Base-by-base conservation (phyloP, 495 filamentous ascomycete species). In the Neurospora tetrasperma region DNA sequence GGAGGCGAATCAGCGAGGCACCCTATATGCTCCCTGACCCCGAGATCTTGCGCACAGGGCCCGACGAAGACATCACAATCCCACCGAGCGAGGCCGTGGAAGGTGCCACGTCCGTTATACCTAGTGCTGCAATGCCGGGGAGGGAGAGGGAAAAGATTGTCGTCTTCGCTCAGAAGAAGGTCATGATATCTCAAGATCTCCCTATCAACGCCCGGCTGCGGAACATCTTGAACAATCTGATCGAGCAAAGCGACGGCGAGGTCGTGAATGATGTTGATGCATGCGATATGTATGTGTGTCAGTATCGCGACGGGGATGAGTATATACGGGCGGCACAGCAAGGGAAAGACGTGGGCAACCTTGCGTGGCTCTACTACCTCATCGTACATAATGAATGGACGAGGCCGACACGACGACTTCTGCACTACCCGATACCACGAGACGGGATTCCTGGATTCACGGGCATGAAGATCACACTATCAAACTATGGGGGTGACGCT, bases 401-500 rank as follows among this genome's bases (percentile, higher is more conserved):
- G 3, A 92, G 89, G 18, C 94, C 96, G 8, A 82, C 93, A 72
- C 86, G 88, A 23, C 88, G 93, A 70, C 84, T 98, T 8, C 84
- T 99, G 27, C 96, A 98, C 78, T 99, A 98, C 77, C 96, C 96
- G 3, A 77, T 96, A 48, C 90, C 93, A 35, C 87, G 86, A 41
- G 80, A 87, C 3, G 90, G 91, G 3, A 88, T 99, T 20, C 90
- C 92, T 0, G 94, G 92, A 2, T 97, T 98, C 78, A 79, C 91
- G 74, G 85, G 86, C 11, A 85, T 90, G 77, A 86, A 84, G 71
- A 96, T 99, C 75, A 94, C 93, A 71, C 83, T 99, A 3, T 97
- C 95, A 0, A 98, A 98, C 80, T 99, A 99, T 78, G 92, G 92
- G 40, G 96, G 96, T 20, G 96, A 99, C 80, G 94, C 95, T 11